Conservation (phyloP, 805 yeast species). For the Myxozyma neotropica region DNA sequence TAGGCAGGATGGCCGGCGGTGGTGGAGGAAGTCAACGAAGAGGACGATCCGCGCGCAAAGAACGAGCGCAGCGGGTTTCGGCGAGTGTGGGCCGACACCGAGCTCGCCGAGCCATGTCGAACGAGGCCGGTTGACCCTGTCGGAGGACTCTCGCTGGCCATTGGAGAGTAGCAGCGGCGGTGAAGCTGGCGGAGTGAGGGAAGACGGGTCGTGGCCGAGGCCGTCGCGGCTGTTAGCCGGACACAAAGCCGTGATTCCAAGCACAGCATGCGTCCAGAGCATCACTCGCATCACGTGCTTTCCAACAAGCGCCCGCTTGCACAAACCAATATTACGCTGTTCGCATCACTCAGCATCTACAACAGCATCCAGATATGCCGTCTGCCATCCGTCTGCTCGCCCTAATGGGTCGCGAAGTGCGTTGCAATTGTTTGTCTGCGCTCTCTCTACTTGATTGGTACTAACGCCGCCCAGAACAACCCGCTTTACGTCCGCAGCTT, state of each 20-base stretch:
- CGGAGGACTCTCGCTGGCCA: conserved; percentile 8
- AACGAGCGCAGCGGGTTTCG: conserved; percentile 7
- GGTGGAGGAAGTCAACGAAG: conserved; percentile 1
- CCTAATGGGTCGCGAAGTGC: conserved; percentile 33
- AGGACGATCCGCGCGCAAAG: conserved; percentile 5
- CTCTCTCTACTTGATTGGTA: neutral
- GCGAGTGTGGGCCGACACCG: neutral
- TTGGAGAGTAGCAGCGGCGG: neutral
- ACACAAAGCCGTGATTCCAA: conserved; percentile 1
- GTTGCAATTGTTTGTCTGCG: neutral
- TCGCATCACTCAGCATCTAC: too few relatives aligned
- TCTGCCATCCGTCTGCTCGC: conserved; percentile 27
- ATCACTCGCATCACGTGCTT: neutral
- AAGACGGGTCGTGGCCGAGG: neutral
- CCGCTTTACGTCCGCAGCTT: conserved; percentile 28
- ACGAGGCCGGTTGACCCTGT: neutral
- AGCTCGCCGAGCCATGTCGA: conserved; percentile 2
- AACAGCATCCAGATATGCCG: conserved; percentile 20
- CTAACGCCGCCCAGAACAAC: neutral
- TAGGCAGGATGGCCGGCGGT: neutral
- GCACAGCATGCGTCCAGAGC: neutral
- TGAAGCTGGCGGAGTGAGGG: neutral
- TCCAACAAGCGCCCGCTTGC: too few relatives aligned
- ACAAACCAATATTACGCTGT: too few relatives aligned
- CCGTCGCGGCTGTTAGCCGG: neutral